These are phyloP conservation scores for Dothideomycetes sp. DNA, from an alignment of 2,329 filamentous ascomycete genomes.

Conservation along the genomic window DNA sequence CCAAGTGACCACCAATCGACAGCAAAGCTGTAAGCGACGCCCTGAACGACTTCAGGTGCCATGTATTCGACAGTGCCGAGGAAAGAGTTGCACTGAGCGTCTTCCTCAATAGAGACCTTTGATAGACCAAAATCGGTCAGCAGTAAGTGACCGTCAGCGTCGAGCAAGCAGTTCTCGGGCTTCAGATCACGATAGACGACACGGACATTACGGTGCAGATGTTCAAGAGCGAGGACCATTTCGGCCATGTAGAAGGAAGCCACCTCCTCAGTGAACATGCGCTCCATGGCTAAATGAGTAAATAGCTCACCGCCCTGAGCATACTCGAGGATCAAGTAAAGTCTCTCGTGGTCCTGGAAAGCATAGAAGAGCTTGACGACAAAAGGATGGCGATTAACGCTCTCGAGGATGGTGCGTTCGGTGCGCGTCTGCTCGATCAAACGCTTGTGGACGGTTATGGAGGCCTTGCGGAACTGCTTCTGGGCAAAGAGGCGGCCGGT, in stretches of 20 bases:
- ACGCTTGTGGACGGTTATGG: conserved; percentile 88
- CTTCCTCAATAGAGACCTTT: conserved; percentile 76
- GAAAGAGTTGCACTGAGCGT: conserved; percentile 71
- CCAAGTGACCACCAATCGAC: conserved; percentile 99
- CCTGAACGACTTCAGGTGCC: conserved; percentile 88
- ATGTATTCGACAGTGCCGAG: conserved; percentile 97
- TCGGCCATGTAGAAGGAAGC: conserved; percentile 98
- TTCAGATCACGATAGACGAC: conserved; percentile 97
- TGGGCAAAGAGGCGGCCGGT: conserved; percentile 91
- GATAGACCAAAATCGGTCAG: conserved; percentile 95
- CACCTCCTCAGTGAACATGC: conserved; percentile 85
- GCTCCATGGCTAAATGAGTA: conserved; percentile 84
- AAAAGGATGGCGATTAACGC: conserved; percentile 91
- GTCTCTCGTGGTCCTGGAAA: conserved; percentile 95
- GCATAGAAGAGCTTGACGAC: conserved; percentile 98
- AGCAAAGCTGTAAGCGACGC: conserved; percentile 81
- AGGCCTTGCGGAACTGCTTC: conserved; percentile 98
- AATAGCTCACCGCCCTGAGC: conserved; percentile 95
- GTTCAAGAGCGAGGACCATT: conserved; percentile 87
- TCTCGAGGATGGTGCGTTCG: conserved; percentile 88
- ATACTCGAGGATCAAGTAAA: conserved; percentile 96
- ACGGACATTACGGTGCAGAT: conserved; percentile 83
- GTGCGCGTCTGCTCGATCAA: conserved; percentile 96
- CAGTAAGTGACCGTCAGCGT: conserved; percentile 82
- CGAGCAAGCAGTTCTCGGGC: conserved; percentile 92